Percentiles rank a stretch among this genome's conserved stretches.
phyloP scores from a whole-genome alignment of 345 rosid species.

The Euphorbia lathyris region DNA sequence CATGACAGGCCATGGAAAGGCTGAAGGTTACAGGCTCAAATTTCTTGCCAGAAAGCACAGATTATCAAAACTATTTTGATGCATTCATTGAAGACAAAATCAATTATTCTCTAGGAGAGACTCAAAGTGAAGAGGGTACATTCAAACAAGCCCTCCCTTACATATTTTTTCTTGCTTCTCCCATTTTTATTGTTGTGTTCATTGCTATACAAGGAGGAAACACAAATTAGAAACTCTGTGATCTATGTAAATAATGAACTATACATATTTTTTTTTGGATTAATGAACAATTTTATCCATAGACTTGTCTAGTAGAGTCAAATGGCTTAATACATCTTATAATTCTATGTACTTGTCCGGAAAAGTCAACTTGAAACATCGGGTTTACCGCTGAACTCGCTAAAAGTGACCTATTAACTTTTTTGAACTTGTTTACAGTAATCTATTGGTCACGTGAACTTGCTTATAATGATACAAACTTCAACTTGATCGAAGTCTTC shows the following conservation, averaged over 20 bases:
- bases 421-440: no score
- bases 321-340: no score
- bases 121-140: slow-evolving; percentile 35
- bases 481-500: no score
- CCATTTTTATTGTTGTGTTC: slow-evolving; percentile 50
- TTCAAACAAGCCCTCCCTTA: slow-evolving; percentile 58
- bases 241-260: no score
- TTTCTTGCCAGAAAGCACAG: slow-evolving; percentile 34
- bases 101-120: slow-evolving; percentile 31
- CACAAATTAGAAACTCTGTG: slow-evolving; percentile 18
- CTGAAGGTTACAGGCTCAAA: slow-evolving; percentile 61
- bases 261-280: neutral
- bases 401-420: no score
- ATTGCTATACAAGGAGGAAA: slow-evolving; percentile 54
- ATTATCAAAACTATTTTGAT: slow-evolving; percentile 68
- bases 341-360: no score
- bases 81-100: slow-evolving; percentile 57
- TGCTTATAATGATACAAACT: no score
- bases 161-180: slow-evolving; percentile 63
- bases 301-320: no score
- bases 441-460: no score
- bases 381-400: no score
- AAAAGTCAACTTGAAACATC: no score
- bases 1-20: slow-evolving; percentile 76
- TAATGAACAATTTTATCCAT: no score